Percentiles rank a stretch among this genome's conserved stretches.
These are phyloP conservation scores for Malassezia psittaci DNA, from an alignment of 1,284 basidiomycete species.

Conservation along the genomic window DNA sequence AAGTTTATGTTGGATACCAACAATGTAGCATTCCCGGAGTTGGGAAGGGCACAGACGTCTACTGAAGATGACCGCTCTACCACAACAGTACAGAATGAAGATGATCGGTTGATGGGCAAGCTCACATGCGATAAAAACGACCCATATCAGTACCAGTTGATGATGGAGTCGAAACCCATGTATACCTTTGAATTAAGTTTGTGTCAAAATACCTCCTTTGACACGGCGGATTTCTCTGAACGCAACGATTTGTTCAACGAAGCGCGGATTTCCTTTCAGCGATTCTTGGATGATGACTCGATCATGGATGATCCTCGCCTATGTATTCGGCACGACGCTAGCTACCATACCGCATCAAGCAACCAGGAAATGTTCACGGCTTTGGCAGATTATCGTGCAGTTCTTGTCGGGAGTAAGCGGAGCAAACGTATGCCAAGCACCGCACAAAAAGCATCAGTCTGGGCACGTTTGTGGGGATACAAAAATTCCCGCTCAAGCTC, in stretches of 20 bases:
- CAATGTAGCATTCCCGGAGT: not conserved
- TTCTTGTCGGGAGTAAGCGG: slow-evolving; percentile 39
- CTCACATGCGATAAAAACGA: slow-evolving; percentile 50
- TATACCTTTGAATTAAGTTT: slow-evolving; percentile 52
- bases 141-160: slow-evolving; percentile 51
- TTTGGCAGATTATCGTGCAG: slow-evolving; percentile 41
- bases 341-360: slow-evolving; percentile 53
- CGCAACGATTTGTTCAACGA: slow-evolving; percentile 48
- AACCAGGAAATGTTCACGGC: slow-evolving; percentile 52
- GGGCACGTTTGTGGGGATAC: slow-evolving; percentile 40
- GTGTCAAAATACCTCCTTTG: slow-evolving; percentile 25
- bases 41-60: not conserved
- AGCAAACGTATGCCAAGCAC: not conserved
- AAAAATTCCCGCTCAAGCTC: not conserved
- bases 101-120: slow-evolving; percentile 21
- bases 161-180: slow-evolving; percentile 43
- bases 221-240: slow-evolving; percentile 20
- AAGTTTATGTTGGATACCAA: not conserved
- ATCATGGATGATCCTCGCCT: slow-evolving; percentile 52
- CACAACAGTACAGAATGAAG: not conserved
- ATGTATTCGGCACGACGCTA: slow-evolving; percentile 51
- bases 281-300: slow-evolving; percentile 51
- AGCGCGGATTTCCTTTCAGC: slow-evolving; percentile 51
- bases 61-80: not conserved
- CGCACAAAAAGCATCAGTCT: slow-evolving; percentile 19